These are phyloP conservation scores for Boletus rubropictus DNA, from an alignment of 768 basidiomycete genomes.

Conservation along the genomic window DNA sequence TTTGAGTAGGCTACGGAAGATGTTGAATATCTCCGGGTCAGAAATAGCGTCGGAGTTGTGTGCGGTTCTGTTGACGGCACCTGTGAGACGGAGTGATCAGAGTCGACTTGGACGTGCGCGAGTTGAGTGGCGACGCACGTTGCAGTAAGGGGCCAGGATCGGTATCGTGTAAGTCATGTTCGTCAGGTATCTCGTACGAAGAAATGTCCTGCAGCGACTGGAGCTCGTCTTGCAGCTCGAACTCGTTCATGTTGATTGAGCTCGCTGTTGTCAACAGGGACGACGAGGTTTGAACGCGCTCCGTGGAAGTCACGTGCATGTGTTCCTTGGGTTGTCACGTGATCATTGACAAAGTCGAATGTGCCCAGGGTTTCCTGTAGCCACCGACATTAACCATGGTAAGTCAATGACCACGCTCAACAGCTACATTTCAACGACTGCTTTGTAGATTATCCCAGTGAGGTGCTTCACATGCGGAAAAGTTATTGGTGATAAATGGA, in stretches of 20 bases:
- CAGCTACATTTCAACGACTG: not conserved
- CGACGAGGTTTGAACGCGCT: slow-evolving; percentile 8
- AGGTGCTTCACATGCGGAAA: slow-evolving; percentile 96
- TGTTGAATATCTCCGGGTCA: slow-evolving; percentile 68
- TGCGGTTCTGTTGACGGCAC: slow-evolving; percentile 77
- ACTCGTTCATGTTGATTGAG: slow-evolving; percentile 35
- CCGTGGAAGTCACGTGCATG: slow-evolving; percentile 24
- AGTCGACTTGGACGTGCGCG: not conserved
- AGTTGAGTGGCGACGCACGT: slow-evolving; percentile 35
- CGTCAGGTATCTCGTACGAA: slow-evolving; percentile 61
- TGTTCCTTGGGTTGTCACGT: slow-evolving; percentile 6
- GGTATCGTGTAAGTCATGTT: slow-evolving; percentile 56
- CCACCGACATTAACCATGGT: slow-evolving; percentile 21
- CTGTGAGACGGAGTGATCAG: slow-evolving; percentile 33
- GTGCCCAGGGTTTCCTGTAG: not conserved
- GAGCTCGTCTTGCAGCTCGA: slow-evolving; percentile 78
- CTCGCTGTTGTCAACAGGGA: slow-evolving; percentile 3
- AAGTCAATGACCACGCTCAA: not conserved
- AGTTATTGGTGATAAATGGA: slow-evolving; percentile 97
- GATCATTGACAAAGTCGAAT: not conserved
- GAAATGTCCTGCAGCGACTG: slow-evolving; percentile 55
- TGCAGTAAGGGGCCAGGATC: slow-evolving; percentile 54
- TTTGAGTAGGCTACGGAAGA: slow-evolving; percentile 79
- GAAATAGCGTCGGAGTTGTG: slow-evolving; percentile 67
- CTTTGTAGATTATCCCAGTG: slow-evolving; percentile 83